Conservation (phyloP, 495 filamentous ascomycete species). For the Ascobolus immersus region DNA sequence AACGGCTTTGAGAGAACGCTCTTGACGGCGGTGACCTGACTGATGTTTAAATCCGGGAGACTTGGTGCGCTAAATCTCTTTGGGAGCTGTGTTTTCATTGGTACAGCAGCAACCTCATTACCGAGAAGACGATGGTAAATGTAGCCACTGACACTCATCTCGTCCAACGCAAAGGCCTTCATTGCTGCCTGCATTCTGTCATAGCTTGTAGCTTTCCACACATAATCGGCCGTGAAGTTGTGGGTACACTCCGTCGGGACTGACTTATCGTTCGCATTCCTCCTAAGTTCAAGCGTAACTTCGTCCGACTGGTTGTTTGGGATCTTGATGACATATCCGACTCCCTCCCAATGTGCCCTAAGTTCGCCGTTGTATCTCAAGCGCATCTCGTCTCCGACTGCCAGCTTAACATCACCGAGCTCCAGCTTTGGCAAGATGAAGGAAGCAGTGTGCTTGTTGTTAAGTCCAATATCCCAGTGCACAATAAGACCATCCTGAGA, state of each 20-base stretch:
- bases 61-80: conserved; percentile 94
- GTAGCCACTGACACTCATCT: conserved; percentile 95
- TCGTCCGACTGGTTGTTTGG: conserved; percentile 98
- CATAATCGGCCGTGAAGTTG: conserved; percentile 94
- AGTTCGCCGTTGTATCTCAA: conserved; percentile 89
- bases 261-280: conserved; percentile 73
- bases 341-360: conserved; percentile 84
- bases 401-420: conserved; percentile 90
- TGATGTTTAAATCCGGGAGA: conserved; percentile 80
- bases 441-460: conserved; percentile 92
- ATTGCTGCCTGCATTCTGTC: conserved; percentile 98
- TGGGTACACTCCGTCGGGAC: conserved; percentile 94
- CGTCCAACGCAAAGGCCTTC: conserved; percentile 97
- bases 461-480: conserved; percentile 85
- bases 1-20: conserved; percentile 79
- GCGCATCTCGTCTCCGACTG: conserved; percentile 96
- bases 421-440: conserved; percentile 94
- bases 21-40: conserved; percentile 92
- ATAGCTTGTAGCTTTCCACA: conserved; percentile 98
- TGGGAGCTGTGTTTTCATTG: conserved; percentile 89
- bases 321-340: conserved; percentile 98
- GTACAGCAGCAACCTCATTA: conserved; percentile 82
- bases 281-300: conserved; percentile 80
- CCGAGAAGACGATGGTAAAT: conserved; percentile 95
- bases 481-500: conserved; percentile 85